Percentiles rank a stretch among this genome's conserved stretches.
phyloP scores from a whole-genome alignment of 2,329 filamentous ascomycete genomes.

The Colletotrichum truncatum region DNA sequence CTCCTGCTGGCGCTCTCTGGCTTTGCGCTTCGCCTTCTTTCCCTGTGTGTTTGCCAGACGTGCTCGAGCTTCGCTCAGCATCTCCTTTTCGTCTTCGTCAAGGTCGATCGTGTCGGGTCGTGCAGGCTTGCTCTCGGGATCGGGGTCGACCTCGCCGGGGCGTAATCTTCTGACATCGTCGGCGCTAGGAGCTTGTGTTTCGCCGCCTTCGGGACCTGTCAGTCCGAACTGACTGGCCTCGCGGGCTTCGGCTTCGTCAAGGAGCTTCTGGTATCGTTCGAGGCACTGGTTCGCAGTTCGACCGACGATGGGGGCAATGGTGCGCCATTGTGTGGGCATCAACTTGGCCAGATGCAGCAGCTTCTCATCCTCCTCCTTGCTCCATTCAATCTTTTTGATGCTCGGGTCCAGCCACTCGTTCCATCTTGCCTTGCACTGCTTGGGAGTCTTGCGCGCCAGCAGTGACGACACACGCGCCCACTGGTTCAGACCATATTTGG shows the following conservation, averaged over 20 bases:
- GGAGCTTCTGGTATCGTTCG: slow-evolving; percentile 94
- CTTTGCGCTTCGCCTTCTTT: slow-evolving; percentile 99
- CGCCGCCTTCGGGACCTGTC: slow-evolving; percentile 85
- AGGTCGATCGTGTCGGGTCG: slow-evolving; percentile 97
- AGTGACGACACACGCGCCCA: slow-evolving; percentile 99
- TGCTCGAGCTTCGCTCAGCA: slow-evolving; percentile 96
- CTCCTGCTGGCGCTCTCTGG: slow-evolving; percentile 92
- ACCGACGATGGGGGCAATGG: slow-evolving; percentile 95
- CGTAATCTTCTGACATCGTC: slow-evolving; percentile 90
- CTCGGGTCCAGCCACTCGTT: slow-evolving; percentile 97
- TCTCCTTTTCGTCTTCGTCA: slow-evolving; percentile 99
- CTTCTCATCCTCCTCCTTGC: slow-evolving; percentile 98
- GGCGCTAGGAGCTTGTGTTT: slow-evolving; percentile 86
- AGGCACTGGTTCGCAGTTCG: slow-evolving; percentile 96
- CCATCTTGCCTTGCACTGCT: slow-evolving; percentile 99
- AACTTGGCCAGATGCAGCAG: slow-evolving; percentile 95
- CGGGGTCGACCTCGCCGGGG: slow-evolving; percentile 95
- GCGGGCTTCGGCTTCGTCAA: slow-evolving; percentile 93
- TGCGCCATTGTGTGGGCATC: slow-evolving; percentile 99
- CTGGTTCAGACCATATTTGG: slow-evolving; percentile 95
- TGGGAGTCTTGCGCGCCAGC: slow-evolving; percentile 95
- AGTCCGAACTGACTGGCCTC: slow-evolving; percentile 87
- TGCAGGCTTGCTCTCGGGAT: slow-evolving; percentile 95
- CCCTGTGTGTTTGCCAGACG: slow-evolving; percentile 97
- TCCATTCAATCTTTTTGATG: slow-evolving; percentile 99